A percentile compares a stretch with the other conserved stretches of the same genome.
Evolutionary conservation across 768 basidiomycete species (phyloP).

Genomic region (Nevesoporus exiguus): DNA sequence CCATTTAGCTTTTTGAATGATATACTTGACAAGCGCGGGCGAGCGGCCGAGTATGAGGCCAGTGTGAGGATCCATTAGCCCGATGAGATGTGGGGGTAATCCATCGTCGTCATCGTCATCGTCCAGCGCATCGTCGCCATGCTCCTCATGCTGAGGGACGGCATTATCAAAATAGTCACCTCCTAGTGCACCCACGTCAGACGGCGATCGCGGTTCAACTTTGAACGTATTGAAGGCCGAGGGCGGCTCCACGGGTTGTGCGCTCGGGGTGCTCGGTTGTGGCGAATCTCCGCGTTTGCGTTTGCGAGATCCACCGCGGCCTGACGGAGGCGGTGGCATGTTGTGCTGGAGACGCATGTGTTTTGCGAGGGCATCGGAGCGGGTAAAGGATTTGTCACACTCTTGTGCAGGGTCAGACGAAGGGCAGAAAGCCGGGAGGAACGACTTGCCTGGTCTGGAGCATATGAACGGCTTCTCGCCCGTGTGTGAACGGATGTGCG

Average conservation of each 20-base stretch:
- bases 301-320: conserved; percentile 66
- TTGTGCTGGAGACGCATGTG: conserved; percentile 90
- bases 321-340: conserved; percentile 68
- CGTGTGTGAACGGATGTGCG: conserved; percentile 88
- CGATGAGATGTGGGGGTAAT: conserved; percentile 52
- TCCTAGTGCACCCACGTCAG: conserved; percentile 31
- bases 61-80: conserved; percentile 52
- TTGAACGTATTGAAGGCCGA: conserved; percentile 60
- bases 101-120: conserved; percentile 41
- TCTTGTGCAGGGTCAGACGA: conserved; percentile 42
- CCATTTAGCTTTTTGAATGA: conserved; percentile 68
- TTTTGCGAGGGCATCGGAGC: conserved; percentile 89
- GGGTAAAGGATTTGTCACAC: conserved; percentile 93
- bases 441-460: conserved; percentile 62
- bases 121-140: conserved; percentile 16
- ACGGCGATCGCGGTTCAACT: conserved; percentile 51
- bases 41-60: conserved; percentile 66
- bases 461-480: conserved; percentile 94
- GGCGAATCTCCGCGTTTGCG: conserved; percentile 55
- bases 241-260: conserved; percentile 22
- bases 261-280: conserved; percentile 18
- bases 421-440: neutral
- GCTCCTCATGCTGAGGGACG: conserved; percentile 15
- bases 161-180: conserved; percentile 33
- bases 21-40: conserved; percentile 70